Evolutionary conservation across 257 asterid genomes (phyloP).

Genomic region (Scutellaria baicalensis): DNA sequence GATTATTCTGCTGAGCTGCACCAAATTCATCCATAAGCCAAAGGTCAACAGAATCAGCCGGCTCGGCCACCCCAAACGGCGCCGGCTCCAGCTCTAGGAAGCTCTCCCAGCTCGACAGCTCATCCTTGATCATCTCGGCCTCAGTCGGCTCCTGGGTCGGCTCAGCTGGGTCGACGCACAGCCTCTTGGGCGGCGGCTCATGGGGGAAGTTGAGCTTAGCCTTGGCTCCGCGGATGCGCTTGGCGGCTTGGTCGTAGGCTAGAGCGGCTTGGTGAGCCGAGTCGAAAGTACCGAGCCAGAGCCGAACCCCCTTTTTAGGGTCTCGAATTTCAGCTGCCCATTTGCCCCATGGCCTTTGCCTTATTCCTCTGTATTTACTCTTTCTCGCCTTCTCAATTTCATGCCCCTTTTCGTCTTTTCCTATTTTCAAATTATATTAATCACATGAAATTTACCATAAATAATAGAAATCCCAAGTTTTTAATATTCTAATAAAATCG

Average conservation of each 20-base stretch:
- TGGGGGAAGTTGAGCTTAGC: slow-evolving; percentile 76
- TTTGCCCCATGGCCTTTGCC: slow-evolving; percentile 93
- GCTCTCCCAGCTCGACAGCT: slow-evolving; percentile 51
- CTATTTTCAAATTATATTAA: slow-evolving; percentile 17
- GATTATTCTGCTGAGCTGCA: slow-evolving; percentile 17
- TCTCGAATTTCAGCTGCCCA: slow-evolving; percentile 97
- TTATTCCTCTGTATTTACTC: slow-evolving; percentile 66
- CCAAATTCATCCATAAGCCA: slow-evolving; percentile 56
- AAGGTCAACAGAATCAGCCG: slow-evolving; percentile 22
- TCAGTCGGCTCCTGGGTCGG: slow-evolving; percentile 16
- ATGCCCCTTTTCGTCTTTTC: slow-evolving; percentile 29
- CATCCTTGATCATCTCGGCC: slow-evolving; percentile 31
- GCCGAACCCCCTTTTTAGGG: slow-evolving; percentile 59
- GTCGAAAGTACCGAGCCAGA: slow-evolving; percentile 79
- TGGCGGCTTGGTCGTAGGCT: slow-evolving; percentile 77
- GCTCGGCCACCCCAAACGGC: slow-evolving; percentile 24
- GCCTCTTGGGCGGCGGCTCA: slow-evolving; percentile 35
- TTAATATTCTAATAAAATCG: too few species aligned
- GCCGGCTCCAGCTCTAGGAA: slow-evolving; percentile 48
- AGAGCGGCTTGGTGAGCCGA: slow-evolving; percentile 69
- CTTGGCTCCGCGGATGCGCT: slow-evolving; percentile 67
- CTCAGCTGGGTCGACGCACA: slow-evolving; percentile 12
- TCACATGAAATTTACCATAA: too few species aligned
- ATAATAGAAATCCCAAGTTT: too few species aligned
- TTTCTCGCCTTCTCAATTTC: slow-evolving; percentile 35